Evolutionary conservation across 2,329 filamentous ascomycete species (phyloP), one percentile per base, ranked within the genome.

Genomic region (Macroventuria anomochaeta): DNA sequence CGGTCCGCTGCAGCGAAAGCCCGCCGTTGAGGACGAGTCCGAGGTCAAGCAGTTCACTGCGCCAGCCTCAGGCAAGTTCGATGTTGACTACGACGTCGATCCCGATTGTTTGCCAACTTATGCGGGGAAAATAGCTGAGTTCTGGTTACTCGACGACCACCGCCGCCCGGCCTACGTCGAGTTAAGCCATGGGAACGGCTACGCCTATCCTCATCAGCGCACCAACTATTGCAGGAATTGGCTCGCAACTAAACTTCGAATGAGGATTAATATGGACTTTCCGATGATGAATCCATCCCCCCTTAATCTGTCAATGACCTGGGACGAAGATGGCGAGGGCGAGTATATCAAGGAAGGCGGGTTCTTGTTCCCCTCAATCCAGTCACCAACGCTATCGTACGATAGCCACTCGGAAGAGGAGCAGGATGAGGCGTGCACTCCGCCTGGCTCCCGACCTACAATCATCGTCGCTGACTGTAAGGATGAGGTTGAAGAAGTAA

Each of bases 81-180:
- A 6, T 3, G 0, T 29, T 4, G 15, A 43, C 13, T 17, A 40
- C 26, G 3, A n/a, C 3, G 3, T 40, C 26, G 13, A 39, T 17
- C 5, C n/a, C 1, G 33, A 46, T 3, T 13, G 13, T 7, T 28
- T 2, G 7, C 41, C 37, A 0, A n/a, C 21, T 1, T 31, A 50
- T 2, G 38, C 26, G 2, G 39, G 31, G n/a, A 51, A 48, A 3
- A n/a, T 53, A 7, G 21, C 18, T 2, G 8, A 33, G 7, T 3
- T 3, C 18, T 53, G 49, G 49, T 25, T n/a, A n/a, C n/a, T 13
- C 2, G 32, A 38, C n/a, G 51, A 44, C 7, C 18, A 43, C 5
- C 47, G 53, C 23, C 31, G 26, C 13, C 58, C 62, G 0, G 62
- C 62, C 2, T 64, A 64, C 26, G 31, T 46, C 0, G 58, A 57